Percentiles rank a stretch among this genome's conserved stretches.
Evolutionary conservation across 192 early-diverging fungal species (phyloP).

Genomic region (Pecoramyces ruminantium): DNA sequence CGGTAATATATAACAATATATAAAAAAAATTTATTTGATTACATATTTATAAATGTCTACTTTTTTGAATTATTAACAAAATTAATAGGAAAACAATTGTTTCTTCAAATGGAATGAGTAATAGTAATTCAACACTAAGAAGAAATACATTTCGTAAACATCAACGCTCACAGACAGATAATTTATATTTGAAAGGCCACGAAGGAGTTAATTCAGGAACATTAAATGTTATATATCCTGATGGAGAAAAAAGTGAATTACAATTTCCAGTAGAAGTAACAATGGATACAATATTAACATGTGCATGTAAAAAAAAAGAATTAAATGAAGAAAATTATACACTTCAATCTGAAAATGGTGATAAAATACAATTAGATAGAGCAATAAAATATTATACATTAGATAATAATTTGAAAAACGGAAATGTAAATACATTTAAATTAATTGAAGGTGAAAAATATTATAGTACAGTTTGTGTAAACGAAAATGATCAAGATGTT

Average conservation of each 20-base stretch:
- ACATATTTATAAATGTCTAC: no score
- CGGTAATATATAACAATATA: background rate
- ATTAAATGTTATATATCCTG: background rate
- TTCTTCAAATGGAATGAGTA: background rate
- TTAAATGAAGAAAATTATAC: background rate
- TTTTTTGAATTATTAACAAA: no score
- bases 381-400: background rate
- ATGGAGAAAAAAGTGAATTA: background rate
- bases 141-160: background rate
- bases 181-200: background rate
- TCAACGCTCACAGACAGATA: background rate
- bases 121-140: background rate
- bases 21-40: no score
- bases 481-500: slow-evolving; percentile 24
- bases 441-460: slow-evolving; percentile 15
- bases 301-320: background rate
- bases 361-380: background rate
- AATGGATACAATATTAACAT: background rate
- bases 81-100: background rate
- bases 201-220: background rate
- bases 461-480: slow-evolving; percentile 24
- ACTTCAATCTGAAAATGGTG: background rate
- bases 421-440: background rate
- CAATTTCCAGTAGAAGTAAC: background rate
- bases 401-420: background rate